A percentile compares a stretch with the other conserved stretches of the same genome.
Evolutionary conservation across 202 grass and related monocot genomes (phyloP).

Genomic region (Schoenoplectus tabernaemontani): DNA sequence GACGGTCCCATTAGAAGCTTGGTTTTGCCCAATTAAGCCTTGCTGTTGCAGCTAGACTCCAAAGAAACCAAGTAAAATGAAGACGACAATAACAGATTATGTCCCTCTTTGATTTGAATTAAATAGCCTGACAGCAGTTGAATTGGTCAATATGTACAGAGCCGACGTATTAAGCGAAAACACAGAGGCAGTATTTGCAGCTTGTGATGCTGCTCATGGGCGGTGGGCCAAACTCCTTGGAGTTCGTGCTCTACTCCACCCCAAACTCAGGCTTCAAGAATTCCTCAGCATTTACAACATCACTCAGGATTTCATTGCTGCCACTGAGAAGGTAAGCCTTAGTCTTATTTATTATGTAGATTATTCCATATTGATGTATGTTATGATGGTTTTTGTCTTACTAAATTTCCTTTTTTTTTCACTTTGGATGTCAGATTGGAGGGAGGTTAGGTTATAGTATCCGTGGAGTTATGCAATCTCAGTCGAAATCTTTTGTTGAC

Average conservation of each 20-base stretch:
- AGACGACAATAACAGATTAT: background rate
- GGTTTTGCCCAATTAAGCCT: background rate
- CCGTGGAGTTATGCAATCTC: slow-evolving; percentile 82
- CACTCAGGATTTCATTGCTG: slow-evolving; percentile 85
- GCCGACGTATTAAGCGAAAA: slow-evolving; percentile 97
- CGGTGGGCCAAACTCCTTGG: slow-evolving; percentile 95
- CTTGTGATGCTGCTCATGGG: slow-evolving; percentile 94
- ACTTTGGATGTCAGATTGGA: slow-evolving; percentile 47
- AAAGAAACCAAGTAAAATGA: background rate
- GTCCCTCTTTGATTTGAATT: background rate
- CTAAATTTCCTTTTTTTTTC: background rate
- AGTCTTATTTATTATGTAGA: background rate
- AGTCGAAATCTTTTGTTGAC: slow-evolving; percentile 96
- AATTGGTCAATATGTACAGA: slow-evolving; percentile 44
- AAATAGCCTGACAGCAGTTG: slow-evolving; percentile 14
- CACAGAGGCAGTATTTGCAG: slow-evolving; percentile 82
- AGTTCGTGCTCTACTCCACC: slow-evolving; percentile 93
- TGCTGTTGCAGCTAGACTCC: background rate
- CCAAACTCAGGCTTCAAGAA: slow-evolving; percentile 90
- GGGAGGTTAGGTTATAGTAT: slow-evolving; percentile 97
- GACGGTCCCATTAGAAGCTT: background rate
- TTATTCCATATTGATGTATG: slow-evolving; percentile 2
- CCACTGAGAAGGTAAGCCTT: slow-evolving; percentile 81
- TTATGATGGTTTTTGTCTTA: background rate
- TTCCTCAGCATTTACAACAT: slow-evolving; percentile 93